Evolutionary conservation across 2,329 filamentous ascomycete species (phyloP).

Genomic region (Trichoderma aggressivum): DNA sequence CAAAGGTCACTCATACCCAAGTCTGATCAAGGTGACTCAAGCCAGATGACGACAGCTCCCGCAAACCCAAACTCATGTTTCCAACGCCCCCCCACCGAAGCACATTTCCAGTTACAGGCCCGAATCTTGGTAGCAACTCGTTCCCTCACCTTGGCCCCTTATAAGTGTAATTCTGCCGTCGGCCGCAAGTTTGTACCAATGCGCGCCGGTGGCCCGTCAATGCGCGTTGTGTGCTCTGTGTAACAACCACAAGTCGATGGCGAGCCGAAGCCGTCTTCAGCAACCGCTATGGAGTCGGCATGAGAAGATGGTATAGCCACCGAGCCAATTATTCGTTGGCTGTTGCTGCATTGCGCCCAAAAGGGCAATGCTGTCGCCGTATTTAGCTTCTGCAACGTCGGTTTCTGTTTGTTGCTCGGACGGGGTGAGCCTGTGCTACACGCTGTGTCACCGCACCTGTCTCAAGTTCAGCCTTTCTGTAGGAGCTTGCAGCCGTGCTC

Average conservation of each 20-base stretch:
- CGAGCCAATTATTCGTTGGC: not conserved
- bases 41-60: not conserved
- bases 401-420: not conserved
- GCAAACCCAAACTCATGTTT: not conserved
- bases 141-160: not conserved
- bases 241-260: not conserved
- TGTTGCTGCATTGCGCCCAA: not conserved
- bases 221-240: not conserved
- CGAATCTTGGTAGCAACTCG: not conserved
- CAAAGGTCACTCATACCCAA: not conserved
- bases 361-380: constrained; percentile 1
- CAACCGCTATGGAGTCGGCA: not conserved
- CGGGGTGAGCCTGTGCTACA: not conserved
- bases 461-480: not conserved
- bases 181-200: constrained; percentile 1
- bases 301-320: not conserved
- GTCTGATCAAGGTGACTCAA: not conserved
- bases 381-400: not conserved
- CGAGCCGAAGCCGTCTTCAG: constrained; percentile 11
- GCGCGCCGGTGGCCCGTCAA: not conserved
- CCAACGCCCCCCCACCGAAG: not conserved
- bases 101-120: not conserved
- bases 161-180: not conserved
- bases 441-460: not conserved
- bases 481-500: not conserved